Percentiles rank a stretch among this genome's conserved stretches.
Conservation (phyloP, 805 yeast species). For the Diddensiella santjacobensis region DNA sequence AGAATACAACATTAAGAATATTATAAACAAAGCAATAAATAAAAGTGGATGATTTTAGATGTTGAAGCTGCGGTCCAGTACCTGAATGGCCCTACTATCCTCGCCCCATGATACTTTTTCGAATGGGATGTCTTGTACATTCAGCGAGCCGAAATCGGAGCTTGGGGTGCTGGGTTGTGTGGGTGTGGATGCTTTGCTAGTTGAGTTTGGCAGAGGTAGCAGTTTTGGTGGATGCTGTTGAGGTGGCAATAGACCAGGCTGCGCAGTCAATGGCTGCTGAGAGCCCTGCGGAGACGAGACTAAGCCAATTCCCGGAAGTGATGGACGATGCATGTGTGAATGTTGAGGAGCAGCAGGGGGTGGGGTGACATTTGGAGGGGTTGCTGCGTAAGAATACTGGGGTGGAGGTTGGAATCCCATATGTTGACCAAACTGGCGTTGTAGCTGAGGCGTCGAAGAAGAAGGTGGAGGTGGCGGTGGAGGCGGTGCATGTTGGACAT, state of each 20-base stretch:
- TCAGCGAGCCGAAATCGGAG: slow-evolving; percentile 1
- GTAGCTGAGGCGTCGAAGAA: slow-evolving; percentile 7
- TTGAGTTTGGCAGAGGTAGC: not conserved
- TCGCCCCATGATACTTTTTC: slow-evolving; percentile 30
- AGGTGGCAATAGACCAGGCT: not conserved
- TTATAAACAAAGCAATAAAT: not conserved
- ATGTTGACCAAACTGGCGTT: no score
- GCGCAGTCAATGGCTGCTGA: not conserved
- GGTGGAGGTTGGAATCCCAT: no score
- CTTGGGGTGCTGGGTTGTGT: not conserved
- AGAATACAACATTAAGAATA: not conserved
- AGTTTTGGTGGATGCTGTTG: slow-evolving; percentile 4
- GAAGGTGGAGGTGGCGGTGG: slow-evolving; percentile 11
- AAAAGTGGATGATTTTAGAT: slow-evolving; percentile 10
- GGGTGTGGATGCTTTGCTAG: not conserved
- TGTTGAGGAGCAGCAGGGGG: no score
- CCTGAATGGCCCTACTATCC: slow-evolving; percentile 32
- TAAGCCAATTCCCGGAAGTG: no score
- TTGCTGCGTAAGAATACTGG: no score
- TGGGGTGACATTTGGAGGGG: no score
- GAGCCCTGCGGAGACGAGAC: not conserved
- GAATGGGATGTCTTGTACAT: slow-evolving; percentile 26
- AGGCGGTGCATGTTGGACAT: not conserved
- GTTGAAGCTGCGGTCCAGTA: slow-evolving; percentile 28
- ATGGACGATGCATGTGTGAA: no score